These are phyloP conservation scores for Vaucheria bursata DNA, from an alignment of 352 stramenopile species.

Conservation along the genomic window DNA sequence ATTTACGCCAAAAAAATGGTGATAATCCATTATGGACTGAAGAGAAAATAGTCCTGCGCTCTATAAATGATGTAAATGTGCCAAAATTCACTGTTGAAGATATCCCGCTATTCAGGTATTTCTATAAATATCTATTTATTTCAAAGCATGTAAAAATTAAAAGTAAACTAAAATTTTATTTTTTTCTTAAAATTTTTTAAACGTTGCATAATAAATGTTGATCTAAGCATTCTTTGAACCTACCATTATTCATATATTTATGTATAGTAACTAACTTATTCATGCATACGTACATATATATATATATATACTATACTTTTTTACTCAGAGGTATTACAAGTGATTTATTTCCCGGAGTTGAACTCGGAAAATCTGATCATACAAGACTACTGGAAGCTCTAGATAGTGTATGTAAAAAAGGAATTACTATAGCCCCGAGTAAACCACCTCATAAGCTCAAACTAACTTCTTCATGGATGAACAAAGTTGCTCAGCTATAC, in stretches of 20 bases:
- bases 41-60: constrained; percentile 78
- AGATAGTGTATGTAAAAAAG: constrained; percentile 64
- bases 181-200: no score
- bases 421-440: constrained; percentile 55
- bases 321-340: constrained; percentile 84
- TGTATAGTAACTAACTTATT: no score
- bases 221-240: no score
- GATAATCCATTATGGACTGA: constrained; percentile 59
- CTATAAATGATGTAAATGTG: constrained; percentile 83
- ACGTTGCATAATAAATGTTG: no score
- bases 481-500: constrained; percentile 88
- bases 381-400: constrained; percentile 67
- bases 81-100: constrained; percentile 86
- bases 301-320: no score
- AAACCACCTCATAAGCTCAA: constrained; percentile 54
- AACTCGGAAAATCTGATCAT: constrained; percentile 69
- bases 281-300: no score
- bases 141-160: no score
- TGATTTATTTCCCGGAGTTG: constrained; percentile 82
- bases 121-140: no score
- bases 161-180: no score
- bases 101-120: constrained; percentile 79
- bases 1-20: constrained; percentile 73
- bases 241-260: no score
- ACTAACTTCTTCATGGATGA: constrained; percentile 72